Conservation (phyloP, 2,329 filamentous ascomycete species). For the Anthostomella pinea region DNA sequence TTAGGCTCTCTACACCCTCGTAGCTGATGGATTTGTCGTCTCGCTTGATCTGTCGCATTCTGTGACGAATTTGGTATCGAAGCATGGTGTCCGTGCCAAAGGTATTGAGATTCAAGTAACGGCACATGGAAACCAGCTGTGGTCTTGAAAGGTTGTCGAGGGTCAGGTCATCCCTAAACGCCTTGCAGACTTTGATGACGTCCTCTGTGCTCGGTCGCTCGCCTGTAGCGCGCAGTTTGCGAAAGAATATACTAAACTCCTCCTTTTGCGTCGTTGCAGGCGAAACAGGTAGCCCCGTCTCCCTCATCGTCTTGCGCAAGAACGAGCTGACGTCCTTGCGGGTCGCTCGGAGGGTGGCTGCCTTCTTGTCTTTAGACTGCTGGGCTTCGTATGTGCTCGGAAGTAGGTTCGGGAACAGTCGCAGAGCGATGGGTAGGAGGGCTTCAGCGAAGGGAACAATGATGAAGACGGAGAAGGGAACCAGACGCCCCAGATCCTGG, state of each 20-base stretch:
- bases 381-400: constrained; percentile 96
- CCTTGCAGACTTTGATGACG: constrained; percentile 98
- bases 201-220: constrained; percentile 85
- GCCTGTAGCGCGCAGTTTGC: constrained; percentile 88
- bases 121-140: constrained; percentile 95
- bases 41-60: constrained; percentile 98
- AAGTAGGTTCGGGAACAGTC: constrained; percentile 94
- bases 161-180: constrained; percentile 96
- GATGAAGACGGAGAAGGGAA: constrained; percentile 95
- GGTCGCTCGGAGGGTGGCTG: constrained; percentile 73
- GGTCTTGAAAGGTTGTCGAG: constrained; percentile 95
- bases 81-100: constrained; percentile 98
- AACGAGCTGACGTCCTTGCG: constrained; percentile 93
- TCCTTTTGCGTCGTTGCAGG: constrained; percentile 82
- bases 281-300: constrained; percentile 89
- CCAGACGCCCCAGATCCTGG: constrained; percentile 85
- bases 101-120: constrained; percentile 96
- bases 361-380: constrained; percentile 87
- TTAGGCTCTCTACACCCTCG: constrained; percentile 89
- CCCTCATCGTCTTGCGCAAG: constrained; percentile 80
- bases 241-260: constrained; percentile 96
- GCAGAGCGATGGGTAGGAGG: constrained; percentile 84
- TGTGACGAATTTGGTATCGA: constrained; percentile 92
- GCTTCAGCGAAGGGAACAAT: constrained; percentile 96
- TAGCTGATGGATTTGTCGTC: constrained; percentile 93